A percentile compares a stretch with the other conserved stretches of the same genome.
phyloP scores from a whole-genome alignment of 2,329 filamentous ascomycete genomes.

The Arthrobotrys iridis region DNA sequence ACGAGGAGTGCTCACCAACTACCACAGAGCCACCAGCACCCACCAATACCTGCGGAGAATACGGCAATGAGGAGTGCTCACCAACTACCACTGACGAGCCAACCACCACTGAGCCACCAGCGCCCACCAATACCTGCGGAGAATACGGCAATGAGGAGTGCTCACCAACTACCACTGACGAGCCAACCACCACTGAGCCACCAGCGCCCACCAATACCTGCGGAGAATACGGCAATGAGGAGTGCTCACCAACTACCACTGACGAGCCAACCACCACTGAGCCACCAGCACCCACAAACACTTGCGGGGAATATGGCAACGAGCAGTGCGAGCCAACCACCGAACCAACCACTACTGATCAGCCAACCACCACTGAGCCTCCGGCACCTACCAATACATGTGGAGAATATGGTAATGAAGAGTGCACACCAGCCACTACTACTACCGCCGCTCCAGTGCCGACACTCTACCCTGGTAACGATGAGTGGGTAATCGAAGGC shows the following conservation, averaged over 20 bases:
- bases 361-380: not conserved
- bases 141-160: not conserved
- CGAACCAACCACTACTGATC: not conserved
- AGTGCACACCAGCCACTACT: not conserved
- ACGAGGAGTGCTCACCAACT: not conserved
- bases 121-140: not conserved
- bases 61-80: not conserved
- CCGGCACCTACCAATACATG: not conserved
- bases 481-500: not conserved
- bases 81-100: not conserved
- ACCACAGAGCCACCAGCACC: not conserved
- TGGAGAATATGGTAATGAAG: not conserved
- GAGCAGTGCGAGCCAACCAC: not conserved
- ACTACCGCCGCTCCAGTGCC: not conserved
- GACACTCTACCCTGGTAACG: slow-evolving; percentile 10
- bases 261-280: too few species aligned
- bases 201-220: slow-evolving; percentile 1
- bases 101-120: slow-evolving; percentile 1
- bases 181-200: not conserved
- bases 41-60: not conserved
- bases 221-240: not conserved
- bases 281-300: not conserved
- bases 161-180: not conserved
- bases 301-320: not conserved
- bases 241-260: not conserved